These are phyloP conservation scores for Quercus robur DNA, from an alignment of 306 rosid genomes.

Conservation along the genomic window DNA sequence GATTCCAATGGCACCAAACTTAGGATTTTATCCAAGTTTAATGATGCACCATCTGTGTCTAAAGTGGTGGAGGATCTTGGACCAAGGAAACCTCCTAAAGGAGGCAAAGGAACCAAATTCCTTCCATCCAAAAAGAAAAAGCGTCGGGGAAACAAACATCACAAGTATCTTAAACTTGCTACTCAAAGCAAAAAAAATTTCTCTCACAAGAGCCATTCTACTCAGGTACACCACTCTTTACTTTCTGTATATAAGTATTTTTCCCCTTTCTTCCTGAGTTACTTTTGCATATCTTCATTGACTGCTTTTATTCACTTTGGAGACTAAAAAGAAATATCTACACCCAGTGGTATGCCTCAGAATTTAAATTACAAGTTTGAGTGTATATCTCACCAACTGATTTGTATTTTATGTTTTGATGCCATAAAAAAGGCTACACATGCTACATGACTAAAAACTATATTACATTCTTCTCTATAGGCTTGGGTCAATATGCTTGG, in stretches of 20 bases:
- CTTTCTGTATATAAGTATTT: background rate
- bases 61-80: constrained; percentile 33
- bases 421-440: background rate
- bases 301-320: constrained; percentile 4
- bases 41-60: constrained; percentile 21
- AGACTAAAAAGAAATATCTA: constrained; percentile 1
- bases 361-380: background rate
- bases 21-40: constrained; percentile 50
- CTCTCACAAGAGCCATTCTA: constrained; percentile 29
- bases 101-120: constrained; percentile 33
- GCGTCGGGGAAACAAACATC: constrained; percentile 25
- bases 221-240: constrained; percentile 37
- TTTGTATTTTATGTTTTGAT: background rate
- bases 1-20: constrained; percentile 54
- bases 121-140: constrained; percentile 43
- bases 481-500: background rate
- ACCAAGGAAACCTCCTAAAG: constrained; percentile 36
- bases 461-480: background rate
- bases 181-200: constrained; percentile 28
- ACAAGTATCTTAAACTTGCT: constrained; percentile 36
- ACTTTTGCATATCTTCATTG: background rate
- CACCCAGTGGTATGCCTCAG: background rate
- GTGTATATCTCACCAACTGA: background rate
- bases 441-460: background rate
- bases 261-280: background rate